phyloP scores from a whole-genome alignment of 495 filamentous ascomycete species.

The Xylaria longipes region DNA sequence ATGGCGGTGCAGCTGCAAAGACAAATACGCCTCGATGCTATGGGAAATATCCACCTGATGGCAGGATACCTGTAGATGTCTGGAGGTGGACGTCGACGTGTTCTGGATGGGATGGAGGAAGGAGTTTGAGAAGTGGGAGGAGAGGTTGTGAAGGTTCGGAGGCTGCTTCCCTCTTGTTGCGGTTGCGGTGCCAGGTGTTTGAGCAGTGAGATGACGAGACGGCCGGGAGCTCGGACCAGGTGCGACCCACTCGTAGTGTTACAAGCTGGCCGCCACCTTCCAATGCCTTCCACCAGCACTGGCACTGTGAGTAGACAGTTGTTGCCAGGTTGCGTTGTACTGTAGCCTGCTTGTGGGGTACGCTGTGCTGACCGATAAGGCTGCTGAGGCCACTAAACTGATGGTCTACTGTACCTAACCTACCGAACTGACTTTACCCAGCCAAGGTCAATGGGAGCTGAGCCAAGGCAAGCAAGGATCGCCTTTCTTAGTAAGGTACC shows the following conservation, averaged over 20 bases:
- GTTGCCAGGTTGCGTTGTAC: slow-evolving; percentile 33
- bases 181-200: slow-evolving; percentile 36
- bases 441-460: slow-evolving; percentile 21
- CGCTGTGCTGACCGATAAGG: slow-evolving; percentile 3
- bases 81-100: background rate
- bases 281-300: slow-evolving; percentile 37
- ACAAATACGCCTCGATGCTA: background rate
- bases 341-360: slow-evolving; percentile 11
- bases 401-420: background rate
- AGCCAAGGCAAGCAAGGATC: slow-evolving; percentile 25
- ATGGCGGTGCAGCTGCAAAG: slow-evolving; percentile 9
- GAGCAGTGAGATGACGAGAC: slow-evolving; percentile 43
- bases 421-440: too few relatives aligned
- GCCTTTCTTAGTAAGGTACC: background rate
- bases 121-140: slow-evolving; percentile 13
- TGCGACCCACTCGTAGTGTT: slow-evolving; percentile 27
- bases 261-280: slow-evolving; percentile 40
- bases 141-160: slow-evolving; percentile 25
- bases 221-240: slow-evolving; percentile 42
- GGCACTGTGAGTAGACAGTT: background rate
- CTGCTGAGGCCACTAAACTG: background rate
- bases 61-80: background rate
- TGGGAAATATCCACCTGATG: slow-evolving; percentile 10
- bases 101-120: slow-evolving; percentile 21
- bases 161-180: slow-evolving; percentile 26